phyloP scores from a whole-genome alignment of 2,329 filamentous ascomycete genomes.

The Sporothrix pseudoabietina region DNA sequence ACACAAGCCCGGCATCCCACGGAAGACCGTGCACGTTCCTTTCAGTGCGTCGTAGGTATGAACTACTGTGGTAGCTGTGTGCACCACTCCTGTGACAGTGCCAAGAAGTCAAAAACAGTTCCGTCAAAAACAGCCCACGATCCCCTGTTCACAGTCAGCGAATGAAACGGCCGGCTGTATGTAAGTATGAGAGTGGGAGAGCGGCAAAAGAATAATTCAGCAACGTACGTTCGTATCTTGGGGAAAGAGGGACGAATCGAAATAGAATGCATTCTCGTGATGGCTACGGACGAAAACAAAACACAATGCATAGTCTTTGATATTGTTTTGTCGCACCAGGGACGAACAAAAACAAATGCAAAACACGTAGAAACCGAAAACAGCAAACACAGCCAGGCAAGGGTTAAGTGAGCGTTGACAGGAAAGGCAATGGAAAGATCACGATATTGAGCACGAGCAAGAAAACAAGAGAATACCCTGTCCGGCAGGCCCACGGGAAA shows the following conservation, averaged over 20 bases:
- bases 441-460: background rate
- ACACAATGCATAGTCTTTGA: constrained; percentile 13
- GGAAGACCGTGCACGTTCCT: background rate
- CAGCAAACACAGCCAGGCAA: background rate
- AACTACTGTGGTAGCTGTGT: background rate
- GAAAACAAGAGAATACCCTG: background rate
- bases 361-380: background rate
- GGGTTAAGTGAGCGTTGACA: background rate
- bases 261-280: background rate
- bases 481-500: background rate
- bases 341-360: constrained; percentile 2
- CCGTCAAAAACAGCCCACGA: background rate
- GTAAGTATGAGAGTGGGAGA: background rate
- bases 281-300: background rate
- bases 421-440: no score
- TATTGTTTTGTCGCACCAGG: constrained; percentile 19
- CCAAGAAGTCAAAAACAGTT: constrained; percentile 4
- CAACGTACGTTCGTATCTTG: background rate
- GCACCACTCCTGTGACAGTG: constrained; percentile 21
- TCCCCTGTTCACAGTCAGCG: background rate
- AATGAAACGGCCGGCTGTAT: background rate
- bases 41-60: no score
- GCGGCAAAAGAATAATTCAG: background rate
- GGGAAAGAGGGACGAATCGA: background rate
- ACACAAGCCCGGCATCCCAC: background rate